A percentile compares a stretch with the other conserved stretches of the same genome.
phyloP scores from a whole-genome alignment of 768 basidiomycete species.

The Roridomyces roridus region DNA sequence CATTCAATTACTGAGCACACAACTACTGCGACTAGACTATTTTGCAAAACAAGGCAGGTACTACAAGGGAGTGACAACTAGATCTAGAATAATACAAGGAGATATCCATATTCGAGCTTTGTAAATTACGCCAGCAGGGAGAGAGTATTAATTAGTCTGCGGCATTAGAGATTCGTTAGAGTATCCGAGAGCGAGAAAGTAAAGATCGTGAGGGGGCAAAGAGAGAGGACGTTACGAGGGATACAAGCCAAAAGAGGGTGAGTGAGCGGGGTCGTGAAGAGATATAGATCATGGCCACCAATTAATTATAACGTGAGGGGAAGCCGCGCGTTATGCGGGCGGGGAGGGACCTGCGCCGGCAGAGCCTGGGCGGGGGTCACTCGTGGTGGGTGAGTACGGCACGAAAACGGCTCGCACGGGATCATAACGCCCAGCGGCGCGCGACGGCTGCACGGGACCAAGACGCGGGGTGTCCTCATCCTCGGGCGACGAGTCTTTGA shows the following conservation, averaged over 20 bases:
- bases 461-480: slow-evolving; percentile 27
- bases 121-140: slow-evolving; percentile 5
- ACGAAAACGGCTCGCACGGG: slow-evolving; percentile 55
- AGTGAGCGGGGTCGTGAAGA: slow-evolving; percentile 22
- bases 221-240: slow-evolving; percentile 17
- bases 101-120: background rate
- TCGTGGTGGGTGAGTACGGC: slow-evolving; percentile 36
- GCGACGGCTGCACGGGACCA: slow-evolving; percentile 32
- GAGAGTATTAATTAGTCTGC: background rate
- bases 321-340: slow-evolving; percentile 3
- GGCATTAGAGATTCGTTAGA: slow-evolving; percentile 5
- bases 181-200: background rate
- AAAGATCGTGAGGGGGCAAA: slow-evolving; percentile 19
- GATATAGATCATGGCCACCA: slow-evolving; percentile 10
- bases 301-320: slow-evolving; percentile 8
- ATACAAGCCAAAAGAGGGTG: slow-evolving; percentile 18
- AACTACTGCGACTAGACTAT: slow-evolving; percentile 14
- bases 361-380: slow-evolving; percentile 28
- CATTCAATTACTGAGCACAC: slow-evolving; percentile 7
- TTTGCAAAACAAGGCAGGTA: slow-evolving; percentile 8
- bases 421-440: slow-evolving; percentile 54
- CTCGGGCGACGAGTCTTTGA: slow-evolving; percentile 28
- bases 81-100: slow-evolving; percentile 13
- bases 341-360: slow-evolving; percentile 6
- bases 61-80: slow-evolving; percentile 4